Percentiles rank a stretch among this genome's conserved stretches.
These are phyloP conservation scores for Aspergillus intermedius DNA, from an alignment of 2,329 filamentous ascomycete species.

Conservation along the genomic window DNA sequence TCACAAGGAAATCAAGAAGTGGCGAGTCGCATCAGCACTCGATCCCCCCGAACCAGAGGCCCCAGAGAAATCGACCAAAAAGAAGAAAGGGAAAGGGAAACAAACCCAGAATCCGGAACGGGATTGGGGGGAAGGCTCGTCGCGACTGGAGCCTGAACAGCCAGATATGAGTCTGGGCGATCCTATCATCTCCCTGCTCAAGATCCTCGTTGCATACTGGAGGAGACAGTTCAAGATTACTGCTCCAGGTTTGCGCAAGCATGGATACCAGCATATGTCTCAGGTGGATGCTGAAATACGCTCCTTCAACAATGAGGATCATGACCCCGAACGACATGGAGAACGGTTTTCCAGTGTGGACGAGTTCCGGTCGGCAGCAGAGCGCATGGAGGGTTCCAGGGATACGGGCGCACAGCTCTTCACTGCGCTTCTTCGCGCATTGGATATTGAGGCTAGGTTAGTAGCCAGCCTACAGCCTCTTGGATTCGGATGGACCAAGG, in stretches of 20 bases:
- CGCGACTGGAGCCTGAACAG: slow-evolving; percentile 61
- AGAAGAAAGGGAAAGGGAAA: slow-evolving; percentile 34
- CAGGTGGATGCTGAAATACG: slow-evolving; percentile 67
- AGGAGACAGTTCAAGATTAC: slow-evolving; percentile 73
- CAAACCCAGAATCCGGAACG: slow-evolving; percentile 39
- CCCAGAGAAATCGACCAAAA: slow-evolving; percentile 27
- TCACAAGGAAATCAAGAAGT: slow-evolving; percentile 67
- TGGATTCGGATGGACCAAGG: slow-evolving; percentile 85
- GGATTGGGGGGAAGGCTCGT: slow-evolving; percentile 68
- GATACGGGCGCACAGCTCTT: slow-evolving; percentile 88
- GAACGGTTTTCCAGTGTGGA: slow-evolving; percentile 64
- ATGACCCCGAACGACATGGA: slow-evolving; percentile 62
- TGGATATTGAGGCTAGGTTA: slow-evolving; percentile 77
- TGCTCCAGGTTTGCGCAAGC: slow-evolving; percentile 75
- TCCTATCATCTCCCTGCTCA: slow-evolving; percentile 69
- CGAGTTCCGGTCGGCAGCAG: slow-evolving; percentile 63
- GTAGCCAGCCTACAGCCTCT: slow-evolving; percentile 77
- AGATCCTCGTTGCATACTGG: slow-evolving; percentile 77
- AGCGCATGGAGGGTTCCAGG: slow-evolving; percentile 68
- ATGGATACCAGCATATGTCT: slow-evolving; percentile 76
- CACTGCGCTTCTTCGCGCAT: slow-evolving; percentile 70
- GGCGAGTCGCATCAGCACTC: slow-evolving; percentile 63
- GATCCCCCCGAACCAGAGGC: slow-evolving; percentile 39
- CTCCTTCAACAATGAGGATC: slow-evolving; percentile 57
- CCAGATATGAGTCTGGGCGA: slow-evolving; percentile 78